Evolutionary conservation across 495 filamentous ascomycete genomes (phyloP).

Genomic region (Jackrogersella multiformis): DNA sequence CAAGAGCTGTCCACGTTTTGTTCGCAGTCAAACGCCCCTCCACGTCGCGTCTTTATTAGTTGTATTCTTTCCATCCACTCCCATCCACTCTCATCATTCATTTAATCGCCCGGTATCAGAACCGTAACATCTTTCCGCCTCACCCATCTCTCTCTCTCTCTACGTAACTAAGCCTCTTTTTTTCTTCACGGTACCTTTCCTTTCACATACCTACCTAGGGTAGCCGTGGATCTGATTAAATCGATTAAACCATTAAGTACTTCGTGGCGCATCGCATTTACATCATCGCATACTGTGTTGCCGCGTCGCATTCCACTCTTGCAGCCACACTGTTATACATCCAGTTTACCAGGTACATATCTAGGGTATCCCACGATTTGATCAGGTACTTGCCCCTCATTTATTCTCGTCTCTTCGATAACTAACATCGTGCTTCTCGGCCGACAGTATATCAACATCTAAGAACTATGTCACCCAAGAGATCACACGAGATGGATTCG

Average conservation of each 20-base stretch:
- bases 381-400: not conserved
- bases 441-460: not conserved
- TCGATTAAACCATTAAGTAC: not conserved
- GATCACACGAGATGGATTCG: not conserved
- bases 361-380: not conserved
- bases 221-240: not conserved
- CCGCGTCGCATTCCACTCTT: not conserved
- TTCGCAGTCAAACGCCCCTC: slow-evolving; percentile 31
- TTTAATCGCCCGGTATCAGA: slow-evolving; percentile 28
- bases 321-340: not conserved
- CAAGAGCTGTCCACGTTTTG: slow-evolving; percentile 22
- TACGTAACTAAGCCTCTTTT: not conserved
- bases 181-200: not conserved
- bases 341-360: too few species aligned
- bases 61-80: slow-evolving; percentile 8
- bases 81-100: slow-evolving; percentile 23
- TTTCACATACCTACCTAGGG: too few species aligned
- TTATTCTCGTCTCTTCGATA: not conserved
- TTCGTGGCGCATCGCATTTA: slow-evolving; percentile 3
- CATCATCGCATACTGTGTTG: slow-evolving; percentile 3
- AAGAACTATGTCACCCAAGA: slow-evolving; percentile 4
- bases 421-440: not conserved
- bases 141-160: not conserved
- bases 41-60: slow-evolving; percentile 39
- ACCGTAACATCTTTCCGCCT: slow-evolving; percentile 18